phyloP scores from a whole-genome alignment of 2,329 filamentous ascomycete species.

The Penicillium verrucosum region DNA sequence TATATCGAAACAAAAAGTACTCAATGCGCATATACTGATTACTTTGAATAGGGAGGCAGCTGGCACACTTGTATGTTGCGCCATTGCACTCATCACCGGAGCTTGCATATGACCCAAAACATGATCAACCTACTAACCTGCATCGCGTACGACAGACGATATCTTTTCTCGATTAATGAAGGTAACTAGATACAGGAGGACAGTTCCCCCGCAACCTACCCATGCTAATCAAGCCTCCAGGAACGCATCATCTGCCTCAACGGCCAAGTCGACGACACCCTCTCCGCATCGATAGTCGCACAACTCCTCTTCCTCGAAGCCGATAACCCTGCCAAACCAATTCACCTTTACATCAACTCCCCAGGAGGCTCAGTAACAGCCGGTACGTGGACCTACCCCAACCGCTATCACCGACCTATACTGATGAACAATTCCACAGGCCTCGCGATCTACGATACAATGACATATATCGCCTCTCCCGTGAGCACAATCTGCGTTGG shows the following conservation, averaged over 20 bases:
- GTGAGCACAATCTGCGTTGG: conserved; percentile 95
- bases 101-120: conserved; percentile 12
- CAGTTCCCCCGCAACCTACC: conserved; percentile 10
- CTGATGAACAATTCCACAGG: conserved; percentile 21
- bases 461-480: conserved; percentile 91
- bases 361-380: conserved; percentile 91
- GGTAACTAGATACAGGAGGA: conserved; percentile 43
- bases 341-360: conserved; percentile 97
- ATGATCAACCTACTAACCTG: conserved; percentile 7
- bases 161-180: conserved; percentile 79
- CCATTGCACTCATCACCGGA: conserved; percentile 14
- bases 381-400: conserved; percentile 38
- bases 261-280: conserved; percentile 81
- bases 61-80: conserved; percentile 69
- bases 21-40: conserved; percentile 19
- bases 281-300: conserved; percentile 90
- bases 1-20: background rate
- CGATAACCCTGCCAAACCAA: conserved; percentile 89
- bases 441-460: conserved; percentile 94
- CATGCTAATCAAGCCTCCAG: conserved; percentile 48
- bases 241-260: conserved; percentile 95
- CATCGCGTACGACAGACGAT: conserved; percentile 56
- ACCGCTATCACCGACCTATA: background rate
- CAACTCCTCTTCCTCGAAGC: conserved; percentile 98
- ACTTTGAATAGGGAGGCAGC: conserved; percentile 59